Evolutionary conservation across 2,329 filamentous ascomycete species (phyloP), one percentile per base, ranked within the genome.

Genomic region (Fusarium robinianum): DNA sequence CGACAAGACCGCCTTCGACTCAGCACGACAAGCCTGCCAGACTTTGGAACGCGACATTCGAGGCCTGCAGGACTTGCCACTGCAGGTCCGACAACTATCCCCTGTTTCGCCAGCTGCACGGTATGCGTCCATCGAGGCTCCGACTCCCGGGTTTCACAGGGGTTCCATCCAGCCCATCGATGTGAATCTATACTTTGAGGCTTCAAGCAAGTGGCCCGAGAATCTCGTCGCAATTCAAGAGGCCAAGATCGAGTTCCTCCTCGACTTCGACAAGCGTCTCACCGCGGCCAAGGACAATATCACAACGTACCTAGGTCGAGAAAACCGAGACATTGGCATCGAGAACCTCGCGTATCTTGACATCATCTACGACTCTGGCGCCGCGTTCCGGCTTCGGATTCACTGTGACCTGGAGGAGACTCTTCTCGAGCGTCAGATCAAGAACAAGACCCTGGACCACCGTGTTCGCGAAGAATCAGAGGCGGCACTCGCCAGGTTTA

Each of bases 191-290:
- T 91, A 92, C 63, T 97, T 99, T 58, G 94, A 99, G 70, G 88
- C 87, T 5, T 97, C 94, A 6, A 85, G 84, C 31, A 86, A 89
- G 57, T 99, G 94, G 94, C 94, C 94, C 0, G 91, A 97, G 63
- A 90, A 95, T 62, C 71, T 97, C 7, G 81, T 81, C 4, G 91
- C 92, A 5, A 96, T 97, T 42, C 94, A 99, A 66, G 83, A 90
- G 62, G 91, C 90, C 9, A 99, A 99, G 68, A 80, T 95, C 25
- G 94, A 95, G 4, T 95, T 99, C 63, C 75, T 94, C 4, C 71
- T 96, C 4, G 81, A 84, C 58, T 83, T 96, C 43, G 83, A 84
- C 35, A 82, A 85, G 37, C 77, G 90, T 3, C 72, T 99, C 2
- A 76, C 80, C 41, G 76, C 80, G 12, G 70, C 75, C 3, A 80